Percentiles rank a stretch among this genome's conserved stretches.
Evolutionary conservation across 768 basidiomycete genomes (phyloP).

Genomic region (Rhodotorula paludigena): DNA sequence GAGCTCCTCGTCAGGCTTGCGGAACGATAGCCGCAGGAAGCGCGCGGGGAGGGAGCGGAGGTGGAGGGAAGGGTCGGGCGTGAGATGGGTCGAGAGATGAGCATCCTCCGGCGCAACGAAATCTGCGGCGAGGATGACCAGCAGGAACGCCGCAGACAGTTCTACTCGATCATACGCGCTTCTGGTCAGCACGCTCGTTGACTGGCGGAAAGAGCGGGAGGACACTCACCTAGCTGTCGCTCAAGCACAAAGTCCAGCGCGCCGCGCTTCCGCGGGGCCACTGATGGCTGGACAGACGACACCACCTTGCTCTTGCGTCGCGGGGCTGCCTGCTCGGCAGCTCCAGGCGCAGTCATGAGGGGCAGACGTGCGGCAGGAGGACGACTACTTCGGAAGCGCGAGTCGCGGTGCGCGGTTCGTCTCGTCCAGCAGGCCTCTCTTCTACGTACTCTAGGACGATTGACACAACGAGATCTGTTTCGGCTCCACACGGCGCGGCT

Average conservation of each 20-base stretch:
- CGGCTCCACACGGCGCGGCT: too few species aligned
- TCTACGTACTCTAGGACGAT: too few species aligned
- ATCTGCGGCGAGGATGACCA: conserved; percentile 56
- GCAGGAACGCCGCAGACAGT: conserved; percentile 11
- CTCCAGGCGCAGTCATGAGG: not conserved
- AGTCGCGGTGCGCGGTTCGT: too few species aligned
- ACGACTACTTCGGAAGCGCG: too few species aligned
- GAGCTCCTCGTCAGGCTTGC: conserved; percentile 14
- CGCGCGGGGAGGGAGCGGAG: conserved; percentile 9
- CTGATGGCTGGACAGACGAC: not conserved
- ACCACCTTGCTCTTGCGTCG: not conserved
- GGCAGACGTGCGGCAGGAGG: not conserved
- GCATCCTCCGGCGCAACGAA: conserved; percentile 64
- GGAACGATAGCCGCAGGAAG: conserved; percentile 36
- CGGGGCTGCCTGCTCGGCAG: not conserved
- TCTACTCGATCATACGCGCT: not conserved
- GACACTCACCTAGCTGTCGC: not conserved
- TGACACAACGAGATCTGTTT: too few species aligned
- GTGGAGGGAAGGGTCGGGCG: conserved; percentile 54
- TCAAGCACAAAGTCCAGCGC: not conserved
- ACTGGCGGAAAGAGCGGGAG: not conserved
- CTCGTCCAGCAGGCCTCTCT: too few species aligned
- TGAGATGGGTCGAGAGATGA: conserved; percentile 70
- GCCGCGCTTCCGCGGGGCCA: not conserved
- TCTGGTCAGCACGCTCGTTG: not conserved